Evolutionary conservation across 2,329 filamentous ascomycete genomes (phyloP), one percentile per base, ranked within the genome.

Genomic region (Aplosporella prunicola): DNA sequence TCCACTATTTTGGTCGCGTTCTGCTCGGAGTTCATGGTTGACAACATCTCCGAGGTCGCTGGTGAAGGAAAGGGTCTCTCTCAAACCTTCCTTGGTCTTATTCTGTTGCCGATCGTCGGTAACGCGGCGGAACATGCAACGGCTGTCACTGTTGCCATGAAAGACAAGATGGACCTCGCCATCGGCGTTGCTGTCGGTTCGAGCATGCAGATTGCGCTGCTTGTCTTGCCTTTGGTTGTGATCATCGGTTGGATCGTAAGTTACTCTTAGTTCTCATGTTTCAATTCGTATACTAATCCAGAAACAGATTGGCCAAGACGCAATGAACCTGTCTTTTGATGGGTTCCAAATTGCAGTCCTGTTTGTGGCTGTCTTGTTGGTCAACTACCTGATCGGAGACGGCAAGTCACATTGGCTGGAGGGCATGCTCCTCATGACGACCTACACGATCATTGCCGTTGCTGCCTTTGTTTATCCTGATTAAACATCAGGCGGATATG

Each of bases 251-350:
- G 76, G 76, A 69, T 69, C 40, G 32, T 39, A 39, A 39, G 36
- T 39, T 13, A 5, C 6, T 13, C 5, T n/a, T 11, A 28, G 9
- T 7, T n/a, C 8, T 20, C 1, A n/a, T 9, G 9, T 23, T 17
- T 16, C 9, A 23, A n/a, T n/a, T 8, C n/a, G 3, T 8, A n/a
- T 28, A 13, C 36, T 39, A 16, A 39, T 20, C n/a, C 1, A 13
- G 9, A n/a, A n/a, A 6, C 14, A 39, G 36, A 65, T 72, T 35
- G 71, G 71, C 36, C 66, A 73, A 13, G 63, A 72, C 33, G 62
- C 68, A 24, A 78, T 82, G 84, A 84, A 78, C 14, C 71, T 93
- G 5, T 80, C 80, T 56, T 91, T 94, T 55, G 85, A 93, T 53
- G 78, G 78, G 1, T 95, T 95, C 67, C 82, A 93, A 60, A 76